Conservation (phyloP, 1,284 basidiomycete species). For the Ustilago cynodontis region DNA sequence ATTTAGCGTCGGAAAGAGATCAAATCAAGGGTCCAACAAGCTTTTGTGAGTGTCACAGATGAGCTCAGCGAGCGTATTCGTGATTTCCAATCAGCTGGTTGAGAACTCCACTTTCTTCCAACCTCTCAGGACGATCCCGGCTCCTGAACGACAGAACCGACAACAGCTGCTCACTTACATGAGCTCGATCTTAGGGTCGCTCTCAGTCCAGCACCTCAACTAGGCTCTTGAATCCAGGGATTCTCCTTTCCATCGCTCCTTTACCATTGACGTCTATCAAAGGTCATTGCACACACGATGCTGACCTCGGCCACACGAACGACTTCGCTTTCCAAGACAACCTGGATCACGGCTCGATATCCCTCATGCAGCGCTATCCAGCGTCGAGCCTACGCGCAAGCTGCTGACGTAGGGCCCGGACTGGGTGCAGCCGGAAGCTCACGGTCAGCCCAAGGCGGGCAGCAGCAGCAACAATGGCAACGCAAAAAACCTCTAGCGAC, state of each 20-base stretch:
- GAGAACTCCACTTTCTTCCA: constrained; percentile 31
- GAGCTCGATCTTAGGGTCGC: neutral
- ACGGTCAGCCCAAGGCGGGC: constrained; percentile 4
- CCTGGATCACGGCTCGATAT: neutral
- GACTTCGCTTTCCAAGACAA: constrained; percentile 12
- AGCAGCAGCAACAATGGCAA: constrained; percentile 52
- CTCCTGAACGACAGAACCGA: neutral
- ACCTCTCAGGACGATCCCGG: neutral
- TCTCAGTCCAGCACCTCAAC: neutral
- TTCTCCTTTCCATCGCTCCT: too few species aligned
- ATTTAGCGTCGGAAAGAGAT: neutral
- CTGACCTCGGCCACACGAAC: constrained; percentile 26
- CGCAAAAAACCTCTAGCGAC: constrained; percentile 54
- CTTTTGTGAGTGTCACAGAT: constrained; percentile 17
- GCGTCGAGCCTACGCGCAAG: constrained; percentile 28
- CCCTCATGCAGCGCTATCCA: constrained; percentile 8
- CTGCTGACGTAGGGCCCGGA: constrained; percentile 18
- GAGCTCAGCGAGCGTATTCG: constrained; percentile 29
- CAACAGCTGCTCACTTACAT: constrained; percentile 1
- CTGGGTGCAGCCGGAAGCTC: constrained; percentile 2
- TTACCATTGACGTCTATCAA: neutral
- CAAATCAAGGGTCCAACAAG: constrained; percentile 26
- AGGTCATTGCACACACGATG: constrained; percentile 29
- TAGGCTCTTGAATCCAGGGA: neutral
- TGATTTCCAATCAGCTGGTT: neutral